Percentiles rank a stretch among this genome's conserved stretches.
phyloP scores from a whole-genome alignment of 2,329 filamentous ascomycete species.

The Monilinia vaccinii-corymbosi region DNA sequence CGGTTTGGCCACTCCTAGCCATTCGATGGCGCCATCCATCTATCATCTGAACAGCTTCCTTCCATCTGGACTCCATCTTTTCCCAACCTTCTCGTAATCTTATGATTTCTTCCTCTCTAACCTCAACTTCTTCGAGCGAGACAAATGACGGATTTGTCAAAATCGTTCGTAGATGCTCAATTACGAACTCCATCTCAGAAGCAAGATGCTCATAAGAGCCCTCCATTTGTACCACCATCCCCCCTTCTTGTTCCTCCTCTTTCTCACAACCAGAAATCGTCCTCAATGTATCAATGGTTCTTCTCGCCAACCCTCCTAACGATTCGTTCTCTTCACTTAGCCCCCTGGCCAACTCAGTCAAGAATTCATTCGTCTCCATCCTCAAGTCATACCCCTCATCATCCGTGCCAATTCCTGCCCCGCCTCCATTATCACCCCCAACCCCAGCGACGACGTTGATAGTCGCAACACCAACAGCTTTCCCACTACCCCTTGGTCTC shows the following conservation, averaged over 20 bases:
- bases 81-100: conserved; percentile 80
- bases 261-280: conserved; percentile 54
- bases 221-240: conserved; percentile 24
- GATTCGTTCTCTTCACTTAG: conserved; percentile 89
- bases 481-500: conserved; percentile 48
- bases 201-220: conserved; percentile 55
- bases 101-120: conserved; percentile 85
- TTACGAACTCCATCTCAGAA: conserved; percentile 62
- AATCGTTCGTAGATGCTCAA: conserved; percentile 73
- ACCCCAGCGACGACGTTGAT: conserved; percentile 49
- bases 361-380: conserved; percentile 82
- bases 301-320: conserved; percentile 61
- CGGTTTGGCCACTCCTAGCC: conserved; percentile 57
- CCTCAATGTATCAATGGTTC: conserved; percentile 62
- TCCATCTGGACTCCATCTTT: conserved; percentile 86
- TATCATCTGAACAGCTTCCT: conserved; percentile 82
- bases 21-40: conserved; percentile 85
- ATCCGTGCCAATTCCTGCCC: conserved; percentile 24
- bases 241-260: conserved; percentile 26
- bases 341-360: conserved; percentile 73
- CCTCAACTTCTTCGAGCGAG: conserved; percentile 83
- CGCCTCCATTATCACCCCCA: conserved; percentile 32
- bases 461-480: conserved; percentile 44
- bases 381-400: conserved; percentile 60
- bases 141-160: conserved; percentile 96